Conservation (phyloP, 345 rosid genomes). For the Clarkia xantiana region DNA sequence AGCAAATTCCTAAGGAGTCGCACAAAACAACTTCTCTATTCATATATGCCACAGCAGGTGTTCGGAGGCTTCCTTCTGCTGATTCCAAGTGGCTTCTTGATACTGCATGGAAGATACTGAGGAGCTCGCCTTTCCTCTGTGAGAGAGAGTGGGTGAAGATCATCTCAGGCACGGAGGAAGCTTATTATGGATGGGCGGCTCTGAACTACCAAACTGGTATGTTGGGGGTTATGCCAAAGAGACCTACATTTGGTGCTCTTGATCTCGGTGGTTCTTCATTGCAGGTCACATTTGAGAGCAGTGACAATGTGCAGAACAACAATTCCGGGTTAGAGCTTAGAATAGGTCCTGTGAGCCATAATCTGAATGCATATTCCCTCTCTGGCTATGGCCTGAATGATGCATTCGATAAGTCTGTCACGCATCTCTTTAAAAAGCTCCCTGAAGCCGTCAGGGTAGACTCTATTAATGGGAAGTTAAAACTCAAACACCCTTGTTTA, state of each 20-base stretch:
- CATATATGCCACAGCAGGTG: constrained; percentile 94
- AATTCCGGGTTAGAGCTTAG: constrained; percentile 57
- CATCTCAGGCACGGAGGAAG: constrained; percentile 89
- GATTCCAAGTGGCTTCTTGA: constrained; percentile 93
- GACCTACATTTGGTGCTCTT: constrained; percentile 84
- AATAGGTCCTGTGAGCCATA: constrained; percentile 67
- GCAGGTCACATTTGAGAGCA: constrained; percentile 91
- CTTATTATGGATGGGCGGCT: constrained; percentile 93
- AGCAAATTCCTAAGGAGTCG: constrained; percentile 69
- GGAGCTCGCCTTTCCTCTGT: constrained; percentile 62
- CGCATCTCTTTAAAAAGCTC: constrained; percentile 34
- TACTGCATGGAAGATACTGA: constrained; percentile 69
- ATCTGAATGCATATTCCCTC: constrained; percentile 89
- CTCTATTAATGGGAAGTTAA: constrained; percentile 37
- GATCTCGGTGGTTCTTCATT: constrained; percentile 98
- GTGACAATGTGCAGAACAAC: constrained; percentile 28
- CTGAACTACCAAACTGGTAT: constrained; percentile 60
- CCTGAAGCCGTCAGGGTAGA: constrained; percentile 28
- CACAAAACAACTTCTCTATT: constrained; percentile 74
- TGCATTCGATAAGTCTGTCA: constrained; percentile 89
- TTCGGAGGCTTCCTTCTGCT: constrained; percentile 58
- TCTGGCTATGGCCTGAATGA: constrained; percentile 96
- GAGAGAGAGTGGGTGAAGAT: constrained; percentile 67
- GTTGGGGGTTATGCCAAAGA: constrained; percentile 56
- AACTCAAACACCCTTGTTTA: constrained; percentile 83